phyloP scores from a whole-genome alignment of 257 asterid genomes.

The Eustoma russellianum region DNA sequence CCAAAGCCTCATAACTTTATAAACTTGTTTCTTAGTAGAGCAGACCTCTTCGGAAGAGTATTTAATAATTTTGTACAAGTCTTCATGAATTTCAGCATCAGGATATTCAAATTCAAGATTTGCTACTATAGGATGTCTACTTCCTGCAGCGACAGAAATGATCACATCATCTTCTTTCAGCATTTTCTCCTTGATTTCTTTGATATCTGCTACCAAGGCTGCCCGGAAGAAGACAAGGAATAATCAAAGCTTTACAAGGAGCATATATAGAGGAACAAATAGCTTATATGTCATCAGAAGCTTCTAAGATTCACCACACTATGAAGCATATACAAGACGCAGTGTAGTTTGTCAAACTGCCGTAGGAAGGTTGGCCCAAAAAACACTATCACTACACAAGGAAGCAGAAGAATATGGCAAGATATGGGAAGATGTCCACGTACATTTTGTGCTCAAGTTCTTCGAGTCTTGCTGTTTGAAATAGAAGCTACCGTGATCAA shows the following conservation, averaged over 20 bases:
- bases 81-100: slow-evolving; percentile 76
- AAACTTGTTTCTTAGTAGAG: slow-evolving; percentile 79
- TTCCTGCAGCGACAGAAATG: slow-evolving; percentile 75
- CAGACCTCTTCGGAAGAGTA: slow-evolving; percentile 95
- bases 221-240: slow-evolving; percentile 15
- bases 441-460: slow-evolving; percentile 90
- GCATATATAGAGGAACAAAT: slow-evolving; percentile 4
- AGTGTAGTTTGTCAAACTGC: no score
- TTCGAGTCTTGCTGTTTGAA: slow-evolving; percentile 98
- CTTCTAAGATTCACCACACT: no score
- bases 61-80: slow-evolving; percentile 66
- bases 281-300: background rate
- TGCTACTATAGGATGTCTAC: slow-evolving; percentile 56
- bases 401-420: background rate
- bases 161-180: slow-evolving; percentile 73
- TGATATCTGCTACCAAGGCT: slow-evolving; percentile 83
- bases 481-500: slow-evolving; percentile 97
- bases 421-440: slow-evolving; percentile 21
- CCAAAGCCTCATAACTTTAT: slow-evolving; percentile 82
- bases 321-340: no score
- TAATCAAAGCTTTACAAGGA: slow-evolving; percentile 2
- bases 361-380: no score
- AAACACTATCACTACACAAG: background rate
- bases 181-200: slow-evolving; percentile 75
- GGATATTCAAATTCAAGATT: slow-evolving; percentile 72